Conservation (phyloP, 139 green algal species). For the Tetradesmus lagerheimii region DNA sequence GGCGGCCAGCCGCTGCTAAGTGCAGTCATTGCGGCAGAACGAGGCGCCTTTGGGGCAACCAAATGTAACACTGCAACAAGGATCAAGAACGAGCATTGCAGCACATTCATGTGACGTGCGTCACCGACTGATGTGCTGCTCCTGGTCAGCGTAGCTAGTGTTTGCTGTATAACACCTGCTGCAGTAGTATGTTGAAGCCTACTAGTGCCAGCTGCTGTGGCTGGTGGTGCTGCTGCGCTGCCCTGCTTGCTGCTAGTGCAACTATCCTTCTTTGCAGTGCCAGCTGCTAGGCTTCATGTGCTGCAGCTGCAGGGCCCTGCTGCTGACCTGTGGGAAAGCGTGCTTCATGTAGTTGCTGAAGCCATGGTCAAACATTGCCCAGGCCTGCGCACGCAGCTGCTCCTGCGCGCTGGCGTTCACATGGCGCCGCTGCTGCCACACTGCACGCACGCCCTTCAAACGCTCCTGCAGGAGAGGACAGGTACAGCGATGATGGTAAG, state of each 20-base stretch:
- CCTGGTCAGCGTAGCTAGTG: too few relatives aligned
- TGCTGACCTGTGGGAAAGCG: constrained; percentile 76
- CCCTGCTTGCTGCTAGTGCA: too few relatives aligned
- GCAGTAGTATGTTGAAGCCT: background rate
- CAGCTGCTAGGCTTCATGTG: background rate
- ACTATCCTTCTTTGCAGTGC: too few relatives aligned
- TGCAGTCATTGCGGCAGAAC: too few relatives aligned
- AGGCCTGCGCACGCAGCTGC: constrained; percentile 61
- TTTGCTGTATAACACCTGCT: background rate
- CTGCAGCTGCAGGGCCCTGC: background rate
- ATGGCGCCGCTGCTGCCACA: constrained; percentile 22
- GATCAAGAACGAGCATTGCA: too few relatives aligned
- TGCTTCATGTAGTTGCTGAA: constrained; percentile 81
- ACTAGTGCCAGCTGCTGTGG: background rate
- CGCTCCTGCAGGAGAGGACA: constrained; percentile 42
- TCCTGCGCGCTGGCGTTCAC: background rate
- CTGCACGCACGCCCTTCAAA: background rate
- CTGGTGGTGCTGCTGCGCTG: background rate
- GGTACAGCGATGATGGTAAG: background rate
- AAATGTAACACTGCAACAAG: too few relatives aligned
- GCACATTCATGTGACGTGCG: too few relatives aligned
- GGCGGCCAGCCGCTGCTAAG: too few relatives aligned
- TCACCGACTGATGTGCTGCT: background rate
- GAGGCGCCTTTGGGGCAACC: too few relatives aligned
- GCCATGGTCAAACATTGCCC: constrained; percentile 79